Evolutionary conservation across 2,329 filamentous ascomycete species (phyloP), one percentile per base, ranked within the genome.

Genomic region (Clarireedia monteithiana): DNA sequence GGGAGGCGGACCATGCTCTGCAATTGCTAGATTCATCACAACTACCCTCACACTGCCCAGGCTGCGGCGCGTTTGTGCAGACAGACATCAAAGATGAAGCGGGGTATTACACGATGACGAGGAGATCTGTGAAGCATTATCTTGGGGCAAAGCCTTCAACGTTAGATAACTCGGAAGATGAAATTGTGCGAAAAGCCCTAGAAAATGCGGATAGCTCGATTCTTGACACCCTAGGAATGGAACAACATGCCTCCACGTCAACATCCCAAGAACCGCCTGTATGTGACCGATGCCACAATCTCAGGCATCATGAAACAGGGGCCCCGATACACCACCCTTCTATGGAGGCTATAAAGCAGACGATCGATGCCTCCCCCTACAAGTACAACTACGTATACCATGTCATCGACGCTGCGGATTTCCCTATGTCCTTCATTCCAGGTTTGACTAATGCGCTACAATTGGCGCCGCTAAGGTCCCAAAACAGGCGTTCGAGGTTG

Each of bases 331-430:
- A 82, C 55, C 89, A 95, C 67, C 94, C 94, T 0, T 86, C 85
- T 1, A 79, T 96, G 60, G 81, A 90, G 45, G 85, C 89, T 2
- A 84, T 99, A 52, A 83, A 85, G 62, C 85, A 90, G 60, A 95
- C 91, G 15, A 87, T 99, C 52, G 80, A 85, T 53, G 89, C 95
- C 70, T 95, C 92, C 1, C 91, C 91, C 0, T 85, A 95, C 72
- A 88, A 88, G 68, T 82, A 88, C 68, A 97, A 99, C 66, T 89
- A 96, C 71, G 85, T 99, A 59, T 99, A 97, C 69, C 94, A 99
- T 71, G 79, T 99, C 26, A 75, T 99, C 23, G 94, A 99, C 67
- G 92, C 94, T 2, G 94, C 91, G 58, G 94, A 99, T 71, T 97
- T 99, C 62, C 94, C 94, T 20, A 88, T 99, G 81, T 96, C 94